Evolutionary conservation across 192 early-diverging fungal species (phyloP), one percentile per base, ranked within the genome.

Genomic region (Jimgerdemannia flammicorona): DNA sequence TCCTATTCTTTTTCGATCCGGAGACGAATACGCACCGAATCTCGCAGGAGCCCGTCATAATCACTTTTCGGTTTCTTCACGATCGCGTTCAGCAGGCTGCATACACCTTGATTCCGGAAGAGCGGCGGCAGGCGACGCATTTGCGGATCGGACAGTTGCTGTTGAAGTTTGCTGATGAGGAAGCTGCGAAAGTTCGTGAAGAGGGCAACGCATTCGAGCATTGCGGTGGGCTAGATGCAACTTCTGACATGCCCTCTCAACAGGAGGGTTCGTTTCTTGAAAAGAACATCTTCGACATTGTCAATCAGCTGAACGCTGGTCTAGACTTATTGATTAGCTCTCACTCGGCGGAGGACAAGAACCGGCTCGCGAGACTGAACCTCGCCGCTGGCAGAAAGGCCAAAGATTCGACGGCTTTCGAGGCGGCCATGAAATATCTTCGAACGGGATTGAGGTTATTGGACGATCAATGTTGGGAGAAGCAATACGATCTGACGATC

Each of bases 21-120:
- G 64, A 14, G 19, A 65, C 64, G 64, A 19, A 19, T 19, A 19
- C 14, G 19, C 19, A 1, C 64, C 14, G 14, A 65, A 19, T 65
- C 14, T 63, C 41, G 14, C 42, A 49, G 64, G 72, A 69, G 43
- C 11, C 18, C 2, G 66, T 72, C 70, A 70, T 64, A 18, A 68
- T 81, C 49, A 29, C 54, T 39, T 76, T 79, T 69, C 66, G 70
- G 19, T 82, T 82, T 67, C 74, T 76, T 18, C 80, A 82, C 66
- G 80, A 82, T 69, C 80, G 80, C 43, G 80, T 82, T 3, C 80
- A 82, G 66, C 80, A 82, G 72, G 80, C 80, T 4, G 78, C 78
- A 4, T 75, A 75, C 39, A 80, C 71, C 59, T 43, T 79, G 4
- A 71, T 82, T 17, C 74, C 71, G 3, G 39, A 71, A 18, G 76